A percentile compares a stretch with the other conserved stretches of the same genome.
Conservation (phyloP, 2,329 filamentous ascomycete genomes). For the Hypoxylon sp. region DNA sequence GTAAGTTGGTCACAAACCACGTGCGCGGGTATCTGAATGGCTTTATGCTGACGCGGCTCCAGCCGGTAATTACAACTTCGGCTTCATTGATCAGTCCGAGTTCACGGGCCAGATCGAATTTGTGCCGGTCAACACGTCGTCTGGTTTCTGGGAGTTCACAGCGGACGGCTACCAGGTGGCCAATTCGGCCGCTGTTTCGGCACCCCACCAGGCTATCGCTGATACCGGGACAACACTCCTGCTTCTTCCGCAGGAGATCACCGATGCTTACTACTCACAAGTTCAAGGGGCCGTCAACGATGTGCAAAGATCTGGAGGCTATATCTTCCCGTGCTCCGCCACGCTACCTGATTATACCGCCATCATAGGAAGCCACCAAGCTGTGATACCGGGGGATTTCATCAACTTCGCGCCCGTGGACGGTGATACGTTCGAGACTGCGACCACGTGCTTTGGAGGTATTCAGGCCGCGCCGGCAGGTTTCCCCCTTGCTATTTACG, state of each 20-base stretch:
- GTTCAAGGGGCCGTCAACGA: slow-evolving; percentile 63
- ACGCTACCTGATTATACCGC: slow-evolving; percentile 58
- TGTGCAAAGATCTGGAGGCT: slow-evolving; percentile 62
- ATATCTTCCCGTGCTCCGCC: slow-evolving; percentile 66
- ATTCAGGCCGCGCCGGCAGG: slow-evolving; percentile 68
- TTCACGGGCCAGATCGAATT: slow-evolving; percentile 71
- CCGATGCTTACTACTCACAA: slow-evolving; percentile 68
- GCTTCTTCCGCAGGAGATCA: slow-evolving; percentile 64
- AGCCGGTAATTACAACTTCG: slow-evolving; percentile 56
- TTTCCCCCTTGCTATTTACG: slow-evolving; percentile 74
- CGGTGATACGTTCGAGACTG: slow-evolving; percentile 64
- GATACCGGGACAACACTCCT: slow-evolving; percentile 77
- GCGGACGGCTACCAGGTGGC: slow-evolving; percentile 68
- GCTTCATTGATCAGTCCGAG: slow-evolving; percentile 66
- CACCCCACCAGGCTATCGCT: slow-evolving; percentile 55
- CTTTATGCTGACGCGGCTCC: slow-evolving; percentile 14
- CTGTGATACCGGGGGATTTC: slow-evolving; percentile 52
- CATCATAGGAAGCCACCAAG: slow-evolving; percentile 46
- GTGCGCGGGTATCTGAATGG: background rate
- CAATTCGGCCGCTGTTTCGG: slow-evolving; percentile 27
- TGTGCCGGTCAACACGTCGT: slow-evolving; percentile 64
- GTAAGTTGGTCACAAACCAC: slow-evolving; percentile 43
- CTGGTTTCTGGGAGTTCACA: slow-evolving; percentile 75
- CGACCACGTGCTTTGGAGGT: slow-evolving; percentile 72
- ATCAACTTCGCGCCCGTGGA: slow-evolving; percentile 61